Evolutionary conservation across 768 basidiomycete species (phyloP), one percentile per base, ranked within the genome.

Genomic region (Boletus subparvulus): DNA sequence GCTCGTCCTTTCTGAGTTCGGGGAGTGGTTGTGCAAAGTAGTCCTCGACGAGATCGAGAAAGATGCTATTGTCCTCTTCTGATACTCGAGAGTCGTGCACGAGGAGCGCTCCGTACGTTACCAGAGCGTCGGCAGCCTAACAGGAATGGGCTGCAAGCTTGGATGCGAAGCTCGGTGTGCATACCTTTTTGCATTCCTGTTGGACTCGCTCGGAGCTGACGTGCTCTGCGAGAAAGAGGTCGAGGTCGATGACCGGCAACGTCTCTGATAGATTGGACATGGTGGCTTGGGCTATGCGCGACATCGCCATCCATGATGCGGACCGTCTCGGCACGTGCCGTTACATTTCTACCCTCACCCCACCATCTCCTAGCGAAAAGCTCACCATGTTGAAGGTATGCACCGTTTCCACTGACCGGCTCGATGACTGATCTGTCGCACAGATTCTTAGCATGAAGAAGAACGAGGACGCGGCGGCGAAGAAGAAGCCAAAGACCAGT

Each of bases 391-490:
- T 80, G 59, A 80, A 80, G 76, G 78, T 77, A 54, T 43, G 56
- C 50, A 24, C 9, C 19, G 54, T 46, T 41, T 16, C 53, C 35
- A 14, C 19, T 12, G 36, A 26, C 51, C 6, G 12, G 24, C n/a
- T 16, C 21, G 42, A 60, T 62, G 53, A 24, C 52, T 58, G 36
- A 63, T 51, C 36, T 8, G 24, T 44, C 35, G 28, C 33, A 35
- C 62, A 99, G 97, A 98, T 99, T 68, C 98, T 97, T 90, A 92
- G 88, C 63, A 94, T 99, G 90, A 98, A 98, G 87, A 98, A 98
- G 87, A 92, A 88, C 67, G 94, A 98, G 80, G 93, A 98, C 69
- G 92, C 92, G 54, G 94, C 94, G 52, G 88, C 92, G 7, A 98
- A 94, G 90, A 96, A 86, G 85, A 92, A 90, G 81, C 97, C 97